Evolutionary conservation across 106 monocot species (phyloP).

Genomic region (Triglochin maritima): DNA sequence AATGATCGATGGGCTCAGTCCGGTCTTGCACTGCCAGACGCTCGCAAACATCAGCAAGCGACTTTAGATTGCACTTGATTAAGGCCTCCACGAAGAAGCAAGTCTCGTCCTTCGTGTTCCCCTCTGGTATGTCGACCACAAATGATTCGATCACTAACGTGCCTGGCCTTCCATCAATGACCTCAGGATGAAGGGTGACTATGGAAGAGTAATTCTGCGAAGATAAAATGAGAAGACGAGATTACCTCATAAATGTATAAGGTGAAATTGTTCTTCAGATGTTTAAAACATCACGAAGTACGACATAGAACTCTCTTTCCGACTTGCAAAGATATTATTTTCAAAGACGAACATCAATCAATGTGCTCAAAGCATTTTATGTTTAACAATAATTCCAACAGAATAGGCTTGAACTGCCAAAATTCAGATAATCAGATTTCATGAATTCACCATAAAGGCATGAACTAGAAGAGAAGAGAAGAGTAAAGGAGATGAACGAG

Average conservation of each 20-base stretch:
- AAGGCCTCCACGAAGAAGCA: constrained; percentile 84
- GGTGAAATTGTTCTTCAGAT: background rate
- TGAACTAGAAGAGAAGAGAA: background rate
- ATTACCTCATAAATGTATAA: background rate
- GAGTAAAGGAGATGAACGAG: background rate
- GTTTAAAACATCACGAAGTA: background rate
- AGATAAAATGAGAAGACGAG: background rate
- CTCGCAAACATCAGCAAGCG: constrained; percentile 76
- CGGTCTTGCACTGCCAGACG: constrained; percentile 45
- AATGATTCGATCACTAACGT: constrained; percentile 91
- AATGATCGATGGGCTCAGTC: background rate
- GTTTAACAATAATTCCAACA: no score
- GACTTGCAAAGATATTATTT: background rate
- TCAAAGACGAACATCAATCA: background rate
- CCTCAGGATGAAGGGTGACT: constrained; percentile 66
- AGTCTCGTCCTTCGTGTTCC: constrained; percentile 88
- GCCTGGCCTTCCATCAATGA: constrained; percentile 64
- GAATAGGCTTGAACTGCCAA: background rate
- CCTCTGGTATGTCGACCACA: constrained; percentile 83
- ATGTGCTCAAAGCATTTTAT: no score
- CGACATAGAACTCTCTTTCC: background rate
- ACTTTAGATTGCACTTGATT: constrained; percentile 93
- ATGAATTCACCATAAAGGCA: background rate
- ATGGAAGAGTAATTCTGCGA: constrained; percentile 83
- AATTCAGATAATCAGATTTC: background rate